Percentiles rank a stretch among this genome's conserved stretches.
Conservation (phyloP, 139 green algal species). For the Pleodorina starrii region DNA sequence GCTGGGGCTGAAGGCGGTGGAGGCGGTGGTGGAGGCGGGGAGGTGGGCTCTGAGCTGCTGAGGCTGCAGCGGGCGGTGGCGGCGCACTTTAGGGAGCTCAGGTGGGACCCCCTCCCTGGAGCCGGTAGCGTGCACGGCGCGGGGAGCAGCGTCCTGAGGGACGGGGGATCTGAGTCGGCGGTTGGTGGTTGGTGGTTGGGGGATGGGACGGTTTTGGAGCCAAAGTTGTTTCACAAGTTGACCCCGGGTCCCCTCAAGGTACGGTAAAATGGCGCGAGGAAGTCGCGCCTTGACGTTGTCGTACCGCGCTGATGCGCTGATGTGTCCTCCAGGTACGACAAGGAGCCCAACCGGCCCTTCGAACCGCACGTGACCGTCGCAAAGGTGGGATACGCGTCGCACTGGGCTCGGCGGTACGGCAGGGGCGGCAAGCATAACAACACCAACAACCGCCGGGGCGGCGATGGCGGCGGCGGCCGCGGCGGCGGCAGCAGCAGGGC, state of each 20-base stretch:
- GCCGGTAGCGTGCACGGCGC: too few species aligned
- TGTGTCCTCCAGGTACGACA: not conserved
- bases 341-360: not conserved
- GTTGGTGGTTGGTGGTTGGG: too few species aligned
- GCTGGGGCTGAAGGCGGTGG: not conserved
- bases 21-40: not conserved
- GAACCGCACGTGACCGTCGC: conserved; percentile 38
- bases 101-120: not conserved
- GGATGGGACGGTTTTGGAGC: too few species aligned
- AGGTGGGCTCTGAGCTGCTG: not conserved
- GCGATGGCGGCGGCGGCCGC: not conserved
- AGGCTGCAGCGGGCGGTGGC: conserved; percentile 25
- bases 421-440: not conserved
- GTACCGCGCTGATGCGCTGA: too few species aligned
- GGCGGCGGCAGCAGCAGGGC: not conserved
- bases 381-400: not conserved
- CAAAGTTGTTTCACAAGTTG: too few species aligned
- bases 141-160: too few species aligned
- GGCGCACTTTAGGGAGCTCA: conserved; percentile 22
- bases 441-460: not conserved
- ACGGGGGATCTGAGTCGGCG: too few species aligned
- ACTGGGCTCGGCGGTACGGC: not conserved
- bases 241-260: too few species aligned
- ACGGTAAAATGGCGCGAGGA: too few species aligned
- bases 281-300: too few species aligned